A percentile compares a stretch with the other conserved stretches of the same genome.
phyloP scores from a whole-genome alignment of 1,284 basidiomycete genomes.

The Singerocomus rubriflavus region DNA sequence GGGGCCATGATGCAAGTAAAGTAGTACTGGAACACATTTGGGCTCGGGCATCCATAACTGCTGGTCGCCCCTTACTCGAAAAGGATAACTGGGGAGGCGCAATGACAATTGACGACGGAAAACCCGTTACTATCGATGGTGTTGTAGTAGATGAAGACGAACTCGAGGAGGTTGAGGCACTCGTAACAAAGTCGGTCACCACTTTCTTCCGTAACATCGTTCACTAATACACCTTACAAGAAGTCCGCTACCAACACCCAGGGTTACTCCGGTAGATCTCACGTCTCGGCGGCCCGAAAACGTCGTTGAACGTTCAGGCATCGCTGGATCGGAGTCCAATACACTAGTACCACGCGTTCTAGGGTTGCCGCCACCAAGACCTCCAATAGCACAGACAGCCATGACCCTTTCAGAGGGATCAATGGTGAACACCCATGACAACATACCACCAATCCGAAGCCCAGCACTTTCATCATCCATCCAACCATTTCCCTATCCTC shows the following conservation, averaged over 20 bases:
- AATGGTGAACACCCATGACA: neutral
- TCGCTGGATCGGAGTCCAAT: neutral
- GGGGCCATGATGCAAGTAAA: constrained; percentile 49
- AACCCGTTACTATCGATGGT: constrained; percentile 36
- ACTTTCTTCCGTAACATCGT: constrained; percentile 15
- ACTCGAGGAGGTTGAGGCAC: constrained; percentile 36
- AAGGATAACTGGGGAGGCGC: constrained; percentile 57
- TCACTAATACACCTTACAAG: constrained; percentile 32
- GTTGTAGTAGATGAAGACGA: constrained; percentile 34
- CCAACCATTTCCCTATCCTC: constrained; percentile 15
- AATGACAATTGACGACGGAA: constrained; percentile 44
- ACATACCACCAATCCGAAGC: constrained; percentile 2
- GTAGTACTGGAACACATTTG: constrained; percentile 46
- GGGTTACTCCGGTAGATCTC: constrained; percentile 48
- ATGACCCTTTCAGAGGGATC: constrained; percentile 4
- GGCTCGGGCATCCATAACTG: constrained; percentile 41
- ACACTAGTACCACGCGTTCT: neutral
- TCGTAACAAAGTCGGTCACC: constrained; percentile 34
- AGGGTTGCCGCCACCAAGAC: neutral
- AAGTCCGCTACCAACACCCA: constrained; percentile 58
- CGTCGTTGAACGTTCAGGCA: neutral
- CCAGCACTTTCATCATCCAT: constrained; percentile 2
- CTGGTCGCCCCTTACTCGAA: constrained; percentile 41
- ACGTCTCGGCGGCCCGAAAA: constrained; percentile 8
- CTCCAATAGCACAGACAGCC: constrained; percentile 2